Conservation (phyloP, 768 basidiomycete genomes). For the Naganishia friedmannii region DNA sequence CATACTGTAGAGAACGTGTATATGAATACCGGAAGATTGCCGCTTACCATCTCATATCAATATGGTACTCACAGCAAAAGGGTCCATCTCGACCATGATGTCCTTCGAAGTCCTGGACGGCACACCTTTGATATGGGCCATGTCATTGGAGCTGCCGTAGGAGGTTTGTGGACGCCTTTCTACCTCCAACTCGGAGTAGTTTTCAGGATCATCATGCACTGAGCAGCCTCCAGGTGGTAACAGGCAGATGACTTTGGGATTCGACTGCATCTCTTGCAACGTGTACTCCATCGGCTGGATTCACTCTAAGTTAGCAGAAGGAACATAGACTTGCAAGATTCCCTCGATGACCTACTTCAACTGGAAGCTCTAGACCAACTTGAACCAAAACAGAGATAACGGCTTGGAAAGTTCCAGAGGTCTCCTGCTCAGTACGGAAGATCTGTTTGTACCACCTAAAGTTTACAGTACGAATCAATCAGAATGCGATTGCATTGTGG, state of each 20-base stretch:
- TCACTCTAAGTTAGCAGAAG: not conserved
- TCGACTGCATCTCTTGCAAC: not conserved
- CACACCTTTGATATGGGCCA: not conserved
- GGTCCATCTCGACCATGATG: not conserved
- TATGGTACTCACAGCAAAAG: not conserved
- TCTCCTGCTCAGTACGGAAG: not conserved
- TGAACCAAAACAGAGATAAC: not conserved
- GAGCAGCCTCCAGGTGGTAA: not conserved
- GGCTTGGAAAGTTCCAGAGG: constrained; percentile 1
- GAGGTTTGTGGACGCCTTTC: not conserved
- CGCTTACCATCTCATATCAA: not conserved
- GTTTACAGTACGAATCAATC: not conserved
- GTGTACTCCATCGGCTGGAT: not conserved
- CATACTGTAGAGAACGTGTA: not conserved
- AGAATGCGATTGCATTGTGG: not conserved
- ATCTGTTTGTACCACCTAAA: constrained; percentile 14
- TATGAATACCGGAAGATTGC: not conserved
- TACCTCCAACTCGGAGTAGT: not conserved
- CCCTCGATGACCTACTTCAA: not conserved
- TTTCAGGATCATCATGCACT: not conserved
- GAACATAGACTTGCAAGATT: not conserved
- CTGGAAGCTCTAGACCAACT: not conserved
- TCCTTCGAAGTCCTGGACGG: not conserved
- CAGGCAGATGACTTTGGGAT: not conserved
- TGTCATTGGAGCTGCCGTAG: not conserved